Conservation (phyloP, 345 rosid genomes). For the Euphorbia pulcherrima region DNA sequence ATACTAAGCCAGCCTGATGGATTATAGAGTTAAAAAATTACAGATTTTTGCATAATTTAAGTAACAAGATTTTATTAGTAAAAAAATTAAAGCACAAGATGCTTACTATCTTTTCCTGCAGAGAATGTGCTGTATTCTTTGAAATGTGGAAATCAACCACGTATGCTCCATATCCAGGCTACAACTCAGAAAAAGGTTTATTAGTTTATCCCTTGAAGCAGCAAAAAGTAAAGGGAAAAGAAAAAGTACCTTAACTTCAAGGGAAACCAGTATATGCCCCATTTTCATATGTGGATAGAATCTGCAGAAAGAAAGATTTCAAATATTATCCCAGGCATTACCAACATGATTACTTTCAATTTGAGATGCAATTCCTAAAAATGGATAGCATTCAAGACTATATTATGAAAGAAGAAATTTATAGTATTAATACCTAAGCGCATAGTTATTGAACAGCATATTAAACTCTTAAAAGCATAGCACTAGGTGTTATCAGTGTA, state of each 20-base stretch:
- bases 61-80: background rate
- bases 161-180: constrained; percentile 70
- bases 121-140: constrained; percentile 42
- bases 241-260: constrained; percentile 65
- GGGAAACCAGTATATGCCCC: constrained; percentile 60
- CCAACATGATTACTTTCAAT: constrained; percentile 1
- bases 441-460: background rate
- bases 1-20: background rate
- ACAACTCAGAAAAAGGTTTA: constrained; percentile 12
- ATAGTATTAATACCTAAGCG: background rate
- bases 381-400: too few relatives aligned
- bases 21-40: background rate
- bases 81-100: constrained; percentile 10
- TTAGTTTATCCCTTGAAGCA: background rate
- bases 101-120: constrained; percentile 62
- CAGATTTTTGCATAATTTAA: background rate
- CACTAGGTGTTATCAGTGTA: too few relatives aligned
- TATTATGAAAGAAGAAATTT: too few relatives aligned
- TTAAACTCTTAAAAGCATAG: background rate
- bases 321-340: background rate
- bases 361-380: background rate
- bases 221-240: background rate
- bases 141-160: constrained; percentile 59
- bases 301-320: constrained; percentile 35
- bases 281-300: constrained; percentile 68